Conservation (phyloP, 1,284 basidiomycete species). For the Rhodotorula sp. region DNA sequence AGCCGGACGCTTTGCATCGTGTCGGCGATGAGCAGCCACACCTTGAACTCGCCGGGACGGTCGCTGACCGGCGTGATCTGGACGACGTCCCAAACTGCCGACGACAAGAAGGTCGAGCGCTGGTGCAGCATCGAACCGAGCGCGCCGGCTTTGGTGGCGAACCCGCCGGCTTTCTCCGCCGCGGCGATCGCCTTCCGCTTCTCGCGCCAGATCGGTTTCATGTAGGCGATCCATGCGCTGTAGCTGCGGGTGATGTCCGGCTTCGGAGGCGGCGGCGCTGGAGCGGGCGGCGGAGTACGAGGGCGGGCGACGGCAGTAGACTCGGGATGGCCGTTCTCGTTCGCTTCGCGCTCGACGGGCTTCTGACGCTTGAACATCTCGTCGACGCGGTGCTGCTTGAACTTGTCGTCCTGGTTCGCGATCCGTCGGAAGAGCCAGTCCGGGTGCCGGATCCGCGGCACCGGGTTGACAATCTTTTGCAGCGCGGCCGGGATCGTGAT, state of each 20-base stretch:
- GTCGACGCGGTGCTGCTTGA: constrained; percentile 95
- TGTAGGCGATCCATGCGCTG: constrained; percentile 73
- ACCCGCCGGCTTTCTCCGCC: constrained; percentile 42
- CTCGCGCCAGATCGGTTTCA: constrained; percentile 77
- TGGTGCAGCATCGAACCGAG: constrained; percentile 71
- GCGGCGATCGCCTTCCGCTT: constrained; percentile 56
- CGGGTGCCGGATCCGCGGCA: constrained; percentile 91
- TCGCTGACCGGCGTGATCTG: constrained; percentile 67
- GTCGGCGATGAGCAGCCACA: constrained; percentile 86
- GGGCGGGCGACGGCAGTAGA: constrained; percentile 57
- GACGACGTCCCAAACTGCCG: constrained; percentile 85
- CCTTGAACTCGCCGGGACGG: constrained; percentile 76
- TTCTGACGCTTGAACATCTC: constrained; percentile 77
- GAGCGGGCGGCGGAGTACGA: constrained; percentile 17
- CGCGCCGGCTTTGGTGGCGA: constrained; percentile 36
- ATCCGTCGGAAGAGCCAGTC: constrained; percentile 96
- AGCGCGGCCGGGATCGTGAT: constrained; percentile 99
- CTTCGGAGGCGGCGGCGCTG: constrained; percentile 44
- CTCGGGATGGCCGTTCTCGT: constrained; percentile 57
- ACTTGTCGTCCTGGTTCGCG: constrained; percentile 86
- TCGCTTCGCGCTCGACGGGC: constrained; percentile 47
- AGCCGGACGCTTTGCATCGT: constrained; percentile 77
- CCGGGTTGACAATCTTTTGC: constrained; percentile 95
- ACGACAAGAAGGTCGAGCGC: constrained; percentile 62
- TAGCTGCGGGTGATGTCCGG: constrained; percentile 59